These are phyloP conservation scores for Kuraishia hungarica DNA, from an alignment of 805 yeast species.

Conservation along the genomic window DNA sequence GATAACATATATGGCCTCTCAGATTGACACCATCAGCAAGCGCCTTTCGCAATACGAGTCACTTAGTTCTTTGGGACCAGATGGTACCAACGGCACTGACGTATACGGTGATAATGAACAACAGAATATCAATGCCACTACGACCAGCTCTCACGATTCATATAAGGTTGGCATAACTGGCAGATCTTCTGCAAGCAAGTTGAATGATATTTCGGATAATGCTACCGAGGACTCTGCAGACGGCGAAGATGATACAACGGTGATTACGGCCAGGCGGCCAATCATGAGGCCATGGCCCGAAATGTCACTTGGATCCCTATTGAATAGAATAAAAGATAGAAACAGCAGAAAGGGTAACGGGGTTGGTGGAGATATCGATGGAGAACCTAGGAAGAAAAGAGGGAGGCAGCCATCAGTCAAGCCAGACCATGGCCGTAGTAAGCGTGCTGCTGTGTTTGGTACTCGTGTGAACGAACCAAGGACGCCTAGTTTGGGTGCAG, in stretches of 20 bases:
- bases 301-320: not conserved
- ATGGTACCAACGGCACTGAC: not conserved
- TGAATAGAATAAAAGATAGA: conserved; percentile 4
- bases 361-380: not conserved
- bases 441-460: not conserved
- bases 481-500: not conserved
- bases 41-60: not conserved
- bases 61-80: not conserved
- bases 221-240: not conserved
- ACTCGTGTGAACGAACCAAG: not conserved
- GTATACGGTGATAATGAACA: too few relatives aligned
- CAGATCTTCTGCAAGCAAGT: not conserved
- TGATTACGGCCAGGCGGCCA: not conserved
- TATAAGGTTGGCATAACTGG: not conserved
- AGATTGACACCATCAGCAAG: not conserved
- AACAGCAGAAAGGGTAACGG: not conserved
- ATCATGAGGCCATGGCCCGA: conserved; percentile 1
- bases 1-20: not conserved
- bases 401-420: not conserved
- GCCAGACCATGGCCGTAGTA: not conserved
- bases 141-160: not conserved
- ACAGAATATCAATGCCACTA: not conserved
- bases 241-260: not conserved
- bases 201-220: not conserved
- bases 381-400: not conserved